Evolutionary conservation across 1,139 yeast species (phyloP).

Genomic region (Zygosaccharomyces sapae): DNA sequence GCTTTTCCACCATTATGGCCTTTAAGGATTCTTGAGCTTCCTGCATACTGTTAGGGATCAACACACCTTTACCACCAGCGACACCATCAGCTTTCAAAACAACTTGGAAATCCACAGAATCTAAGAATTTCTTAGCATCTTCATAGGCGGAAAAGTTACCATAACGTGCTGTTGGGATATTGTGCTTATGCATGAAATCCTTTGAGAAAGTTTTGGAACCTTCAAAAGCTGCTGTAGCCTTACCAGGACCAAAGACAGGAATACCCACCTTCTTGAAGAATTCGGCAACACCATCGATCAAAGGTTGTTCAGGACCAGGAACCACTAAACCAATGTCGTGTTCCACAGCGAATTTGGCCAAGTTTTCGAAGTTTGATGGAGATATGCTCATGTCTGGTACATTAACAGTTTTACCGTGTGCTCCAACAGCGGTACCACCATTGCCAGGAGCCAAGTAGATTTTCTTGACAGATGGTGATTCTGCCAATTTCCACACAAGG

Average conservation of each 20-base stretch:
- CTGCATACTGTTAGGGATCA: slow-evolving; percentile 77
- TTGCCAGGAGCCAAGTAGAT: slow-evolving; percentile 96
- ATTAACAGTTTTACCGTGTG: slow-evolving; percentile 55
- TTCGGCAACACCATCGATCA: slow-evolving; percentile 85
- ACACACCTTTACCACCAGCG: slow-evolving; percentile 98
- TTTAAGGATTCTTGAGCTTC: slow-evolving; percentile 84
- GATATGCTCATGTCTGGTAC: slow-evolving; percentile 59
- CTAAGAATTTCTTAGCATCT: slow-evolving; percentile 67
- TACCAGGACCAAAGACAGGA: slow-evolving; percentile 94
- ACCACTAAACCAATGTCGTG: slow-evolving; percentile 69
- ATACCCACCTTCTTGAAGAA: slow-evolving; percentile 73
- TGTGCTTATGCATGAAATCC: slow-evolving; percentile 86
- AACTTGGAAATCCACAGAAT: slow-evolving; percentile 63
- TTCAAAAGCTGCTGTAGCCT: slow-evolving; percentile 88
- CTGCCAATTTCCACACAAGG: slow-evolving; percentile 83
- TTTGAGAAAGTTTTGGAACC: slow-evolving; percentile 96
- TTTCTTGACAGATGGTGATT: slow-evolving; percentile 64
- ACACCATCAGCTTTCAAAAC: slow-evolving; percentile 97
- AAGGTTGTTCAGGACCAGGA: slow-evolving; percentile 99
- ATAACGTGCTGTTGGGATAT: slow-evolving; percentile 91
- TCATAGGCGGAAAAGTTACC: slow-evolving; percentile 74
- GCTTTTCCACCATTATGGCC: slow-evolving; percentile 84
- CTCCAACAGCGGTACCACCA: slow-evolving; percentile 71
- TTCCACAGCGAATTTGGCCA: slow-evolving; percentile 64
- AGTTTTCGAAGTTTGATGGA: slow-evolving; percentile 54